Evolutionary conservation across 441 rosid species (phyloP), one percentile per base, ranked within the genome.

Genomic region (Iberis amara): DNA sequence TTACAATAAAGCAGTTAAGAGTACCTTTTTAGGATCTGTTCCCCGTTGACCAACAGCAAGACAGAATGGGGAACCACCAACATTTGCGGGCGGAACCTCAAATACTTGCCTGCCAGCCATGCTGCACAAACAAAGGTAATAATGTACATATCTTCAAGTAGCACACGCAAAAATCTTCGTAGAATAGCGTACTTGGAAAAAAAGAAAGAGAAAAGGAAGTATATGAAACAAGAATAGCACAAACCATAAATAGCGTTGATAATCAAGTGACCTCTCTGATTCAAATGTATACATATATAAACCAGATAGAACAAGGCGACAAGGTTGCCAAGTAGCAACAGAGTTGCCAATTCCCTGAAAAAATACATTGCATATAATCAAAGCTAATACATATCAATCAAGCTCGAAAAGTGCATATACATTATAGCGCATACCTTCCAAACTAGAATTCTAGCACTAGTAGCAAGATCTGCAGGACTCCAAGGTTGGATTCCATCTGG

Each of bases 271-370:
- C 70, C 70, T 83, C 48, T 76, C 85, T 62, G 95, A 87, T 74
- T 94, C 96, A 73, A 80, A 75, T 57, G 79, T 76, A 76, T 94
- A 87, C 35, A 94, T 81, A 77, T 85, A 79, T 44, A 75, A 69
- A 69, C 99, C 95, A 69, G 95, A 94, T 62, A 94, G 71, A 47
- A 78, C 83, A 69, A 94, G 82, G 80, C 75, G 89, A 74, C 99
- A 89, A 33, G 85, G 77, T 66, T 94, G 96, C 99, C 97, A 94
- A 27, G 85, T 74, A 59, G 99, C 94, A 72, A 87, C 73, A 21
- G 95, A 83, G 70, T 94, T 82, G 46, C 96, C 99, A 71, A 94
- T 87, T 51, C 99, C 99, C 99, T 94, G 67, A 68, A 64, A 39
- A 52, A 68, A 47, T 65, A 48, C 51, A 71, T 54, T 47, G 9